Conservation (phyloP, 1,139 yeast species). For the Scheffersomyces illinoinensis region DNA sequence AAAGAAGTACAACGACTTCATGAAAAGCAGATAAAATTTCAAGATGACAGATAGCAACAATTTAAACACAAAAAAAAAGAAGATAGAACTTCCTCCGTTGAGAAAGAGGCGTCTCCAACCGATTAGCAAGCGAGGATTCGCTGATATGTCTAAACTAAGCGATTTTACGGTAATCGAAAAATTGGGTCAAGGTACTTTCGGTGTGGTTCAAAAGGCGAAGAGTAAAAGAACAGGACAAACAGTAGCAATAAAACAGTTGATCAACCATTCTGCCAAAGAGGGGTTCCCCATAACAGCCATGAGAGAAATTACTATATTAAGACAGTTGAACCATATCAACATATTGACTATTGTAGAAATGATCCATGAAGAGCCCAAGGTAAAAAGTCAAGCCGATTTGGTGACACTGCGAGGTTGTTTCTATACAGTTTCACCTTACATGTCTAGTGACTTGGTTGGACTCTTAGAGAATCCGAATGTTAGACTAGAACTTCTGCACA, state of each 20-base stretch:
- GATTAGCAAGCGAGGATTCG: constrained; percentile 5
- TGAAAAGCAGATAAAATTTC: background rate
- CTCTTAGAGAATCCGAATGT: constrained; percentile 84
- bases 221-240: constrained; percentile 28
- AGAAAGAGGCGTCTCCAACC: constrained; percentile 6
- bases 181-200: constrained; percentile 51
- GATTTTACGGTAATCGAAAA: constrained; percentile 38
- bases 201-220: constrained; percentile 49
- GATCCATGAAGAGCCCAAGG: constrained; percentile 65
- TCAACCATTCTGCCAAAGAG: constrained; percentile 82
- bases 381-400: constrained; percentile 30
- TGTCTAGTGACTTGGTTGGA: constrained; percentile 93
- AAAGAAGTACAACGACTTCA: background rate
- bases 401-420: constrained; percentile 53
- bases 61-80: background rate
- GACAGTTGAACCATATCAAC: constrained; percentile 67
- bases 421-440: constrained; percentile 90
- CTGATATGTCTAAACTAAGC: constrained; percentile 33
- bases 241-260: constrained; percentile 70
- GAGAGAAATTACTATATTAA: constrained; percentile 85
- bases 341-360: constrained; percentile 80
- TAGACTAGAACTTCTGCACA: constrained; percentile 58
- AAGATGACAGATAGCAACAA: background rate
- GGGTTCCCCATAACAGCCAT: constrained; percentile 96
- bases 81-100: background rate